phyloP scores from a whole-genome alignment of 805 yeast genomes.

The Soucietia sequanensis region DNA sequence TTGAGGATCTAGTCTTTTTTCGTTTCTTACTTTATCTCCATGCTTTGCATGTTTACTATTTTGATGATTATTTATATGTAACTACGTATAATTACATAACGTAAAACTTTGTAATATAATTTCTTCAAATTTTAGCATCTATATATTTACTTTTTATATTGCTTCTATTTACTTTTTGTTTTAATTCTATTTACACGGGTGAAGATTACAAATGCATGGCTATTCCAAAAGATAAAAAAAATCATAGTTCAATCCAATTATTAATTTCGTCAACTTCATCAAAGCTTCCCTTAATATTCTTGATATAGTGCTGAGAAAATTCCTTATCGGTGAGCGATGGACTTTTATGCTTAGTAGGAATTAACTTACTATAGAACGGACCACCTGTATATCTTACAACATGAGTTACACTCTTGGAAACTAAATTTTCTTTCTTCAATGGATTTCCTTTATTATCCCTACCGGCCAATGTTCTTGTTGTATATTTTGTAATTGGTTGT shows the following conservation, averaged over 20 bases:
- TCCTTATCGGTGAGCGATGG: background rate
- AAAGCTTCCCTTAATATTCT: background rate
- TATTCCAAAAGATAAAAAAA: too few species aligned
- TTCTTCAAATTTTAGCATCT: background rate
- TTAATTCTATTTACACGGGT: slow-evolving; percentile 1
- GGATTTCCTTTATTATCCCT: slow-evolving; percentile 22
- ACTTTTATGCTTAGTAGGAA: slow-evolving; percentile 7
- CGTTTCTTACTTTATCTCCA: too few species aligned
- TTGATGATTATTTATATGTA: too few species aligned
- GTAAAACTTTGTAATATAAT: too few species aligned
- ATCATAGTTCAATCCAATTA: slow-evolving; percentile 1
- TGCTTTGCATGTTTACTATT: too few species aligned
- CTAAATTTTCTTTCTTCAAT: slow-evolving; percentile 16
- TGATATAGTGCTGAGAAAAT: background rate
- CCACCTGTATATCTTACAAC: slow-evolving; percentile 14
- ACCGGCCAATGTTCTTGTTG: slow-evolving; percentile 36
- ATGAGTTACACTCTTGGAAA: slow-evolving; percentile 16
- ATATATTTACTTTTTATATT: background rate
- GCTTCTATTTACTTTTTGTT: too few species aligned
- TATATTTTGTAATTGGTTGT: slow-evolving; percentile 47
- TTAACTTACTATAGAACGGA: slow-evolving; percentile 15
- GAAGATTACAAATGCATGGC: background rate
- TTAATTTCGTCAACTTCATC: background rate
- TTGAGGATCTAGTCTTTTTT: too few species aligned
- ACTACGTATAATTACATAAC: too few species aligned